Conservation (phyloP, 768 basidiomycete genomes). For the Macrolepiota fuliginosa region DNA sequence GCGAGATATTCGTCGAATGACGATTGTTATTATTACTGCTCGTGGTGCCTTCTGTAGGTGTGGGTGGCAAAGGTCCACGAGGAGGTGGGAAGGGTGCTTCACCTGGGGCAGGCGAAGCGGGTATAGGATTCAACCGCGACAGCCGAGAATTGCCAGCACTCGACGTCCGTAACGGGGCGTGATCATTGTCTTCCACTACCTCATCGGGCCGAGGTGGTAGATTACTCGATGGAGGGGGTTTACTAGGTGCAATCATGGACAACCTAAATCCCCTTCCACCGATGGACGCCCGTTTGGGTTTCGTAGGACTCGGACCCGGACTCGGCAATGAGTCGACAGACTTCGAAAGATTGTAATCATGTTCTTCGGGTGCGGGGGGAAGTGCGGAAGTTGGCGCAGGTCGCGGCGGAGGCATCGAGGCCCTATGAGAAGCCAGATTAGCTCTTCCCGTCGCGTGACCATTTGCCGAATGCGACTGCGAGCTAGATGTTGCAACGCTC, state of each 20-base stretch:
- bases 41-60: constrained; percentile 23
- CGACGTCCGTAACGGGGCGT: constrained; percentile 26
- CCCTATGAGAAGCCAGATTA: constrained; percentile 36
- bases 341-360: constrained; percentile 19
- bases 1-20: constrained; percentile 19
- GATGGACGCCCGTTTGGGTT: constrained; percentile 52
- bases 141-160: constrained; percentile 27
- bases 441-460: constrained; percentile 15
- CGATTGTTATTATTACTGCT: constrained; percentile 11
- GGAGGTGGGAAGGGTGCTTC: constrained; percentile 42
- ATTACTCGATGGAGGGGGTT: constrained; percentile 52
- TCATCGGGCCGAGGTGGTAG: constrained; percentile 74
- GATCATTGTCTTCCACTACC: constrained; percentile 20
- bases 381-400: constrained; percentile 71
- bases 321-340: constrained; percentile 16
- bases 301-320: constrained; percentile 16
- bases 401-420: constrained; percentile 67
- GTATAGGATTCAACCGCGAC: constrained; percentile 35
- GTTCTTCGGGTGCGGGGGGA: constrained; percentile 58
- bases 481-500: constrained; percentile 41
- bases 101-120: constrained; percentile 40
- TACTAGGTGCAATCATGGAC: constrained; percentile 58
- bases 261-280: constrained; percentile 55
- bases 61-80: constrained; percentile 40
- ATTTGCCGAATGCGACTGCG: constrained; percentile 10